These are phyloP conservation scores for Fusarium musae DNA, from an alignment of 2,329 filamentous ascomycete genomes.

Conservation along the genomic window DNA sequence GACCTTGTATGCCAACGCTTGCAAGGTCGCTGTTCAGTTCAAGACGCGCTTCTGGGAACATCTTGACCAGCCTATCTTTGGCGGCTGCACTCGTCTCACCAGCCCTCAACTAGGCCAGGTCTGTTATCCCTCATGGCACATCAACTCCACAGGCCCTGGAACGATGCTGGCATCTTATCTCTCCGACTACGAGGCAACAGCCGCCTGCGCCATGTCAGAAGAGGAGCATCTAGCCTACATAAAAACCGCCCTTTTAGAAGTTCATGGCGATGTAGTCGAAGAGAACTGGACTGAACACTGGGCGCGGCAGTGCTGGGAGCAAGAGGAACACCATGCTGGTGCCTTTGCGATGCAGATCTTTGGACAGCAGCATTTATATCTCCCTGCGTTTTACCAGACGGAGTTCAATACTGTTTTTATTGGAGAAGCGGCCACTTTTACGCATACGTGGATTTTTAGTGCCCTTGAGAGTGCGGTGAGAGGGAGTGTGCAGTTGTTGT, in stretches of 20 bases:
- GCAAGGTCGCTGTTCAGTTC: slow-evolving; percentile 58
- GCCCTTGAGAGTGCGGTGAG: slow-evolving; percentile 67
- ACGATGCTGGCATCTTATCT: slow-evolving; percentile 33
- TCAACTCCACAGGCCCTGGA: slow-evolving; percentile 36
- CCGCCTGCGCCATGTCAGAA: slow-evolving; percentile 30
- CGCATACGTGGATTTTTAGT: slow-evolving; percentile 64
- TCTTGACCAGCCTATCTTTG: slow-evolving; percentile 66
- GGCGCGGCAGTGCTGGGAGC: slow-evolving; percentile 68
- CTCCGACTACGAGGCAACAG: slow-evolving; percentile 33
- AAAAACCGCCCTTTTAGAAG: slow-evolving; percentile 22
- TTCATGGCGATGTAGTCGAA: slow-evolving; percentile 53
- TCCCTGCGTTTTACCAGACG: slow-evolving; percentile 70
- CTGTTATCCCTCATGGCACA: slow-evolving; percentile 32
- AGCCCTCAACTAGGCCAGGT: slow-evolving; percentile 29
- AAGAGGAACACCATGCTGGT: slow-evolving; percentile 65
- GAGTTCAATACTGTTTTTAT: slow-evolving; percentile 57
- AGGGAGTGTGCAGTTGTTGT: slow-evolving; percentile 64
- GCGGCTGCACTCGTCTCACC: slow-evolving; percentile 63
- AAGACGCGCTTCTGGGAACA: slow-evolving; percentile 71
- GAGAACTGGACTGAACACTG: slow-evolving; percentile 68
- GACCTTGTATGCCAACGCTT: slow-evolving; percentile 41
- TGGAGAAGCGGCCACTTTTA: slow-evolving; percentile 58
- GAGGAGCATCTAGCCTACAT: slow-evolving; percentile 39
- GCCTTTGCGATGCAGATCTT: slow-evolving; percentile 64
- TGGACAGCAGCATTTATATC: slow-evolving; percentile 67